A percentile compares a stretch with the other conserved stretches of the same genome.
Evolutionary conservation across 192 early-diverging fungal species (phyloP).

Genomic region (Backusella circina): DNA sequence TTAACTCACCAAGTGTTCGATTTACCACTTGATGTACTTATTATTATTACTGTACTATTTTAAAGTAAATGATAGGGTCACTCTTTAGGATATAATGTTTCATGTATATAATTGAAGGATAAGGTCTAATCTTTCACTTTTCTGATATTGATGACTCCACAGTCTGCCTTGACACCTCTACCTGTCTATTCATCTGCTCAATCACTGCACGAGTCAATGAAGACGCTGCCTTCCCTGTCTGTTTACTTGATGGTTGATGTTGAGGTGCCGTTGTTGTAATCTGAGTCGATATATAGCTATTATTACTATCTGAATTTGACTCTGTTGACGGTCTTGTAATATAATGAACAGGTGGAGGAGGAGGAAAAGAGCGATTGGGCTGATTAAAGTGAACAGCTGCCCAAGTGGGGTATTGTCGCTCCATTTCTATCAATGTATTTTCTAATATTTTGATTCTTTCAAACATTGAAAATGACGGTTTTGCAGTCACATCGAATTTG

Average conservation of each 20-base stretch:
- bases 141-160: slow-evolving; percentile 3
- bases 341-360: slow-evolving; percentile 19
- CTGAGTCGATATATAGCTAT: slow-evolving; percentile 9
- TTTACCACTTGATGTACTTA: too few relatives aligned
- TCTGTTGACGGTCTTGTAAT: slow-evolving; percentile 16
- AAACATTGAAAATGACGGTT: slow-evolving; percentile 26
- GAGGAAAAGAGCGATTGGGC: slow-evolving; percentile 50
- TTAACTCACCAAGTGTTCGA: too few relatives aligned
- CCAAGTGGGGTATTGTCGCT: slow-evolving; percentile 75
- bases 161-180: background rate
- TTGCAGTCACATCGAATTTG: slow-evolving; percentile 45
- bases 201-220: slow-evolving; percentile 53
- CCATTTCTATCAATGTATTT: slow-evolving; percentile 71
- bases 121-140: background rate
- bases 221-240: slow-evolving; percentile 44
- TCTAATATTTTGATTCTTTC: slow-evolving; percentile 71
- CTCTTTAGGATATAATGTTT: too few relatives aligned
- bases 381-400: slow-evolving; percentile 77
- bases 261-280: slow-evolving; percentile 8
- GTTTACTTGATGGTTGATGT: slow-evolving; percentile 31
- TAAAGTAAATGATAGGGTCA: too few relatives aligned
- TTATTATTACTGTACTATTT: too few relatives aligned
- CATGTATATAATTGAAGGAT: too few relatives aligned
- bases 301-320: slow-evolving; percentile 11
- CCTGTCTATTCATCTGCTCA: slow-evolving; percentile 41